These are phyloP conservation scores for Neurospora pannonica DNA, from an alignment of 495 filamentous ascomycete genomes.

Conservation along the genomic window DNA sequence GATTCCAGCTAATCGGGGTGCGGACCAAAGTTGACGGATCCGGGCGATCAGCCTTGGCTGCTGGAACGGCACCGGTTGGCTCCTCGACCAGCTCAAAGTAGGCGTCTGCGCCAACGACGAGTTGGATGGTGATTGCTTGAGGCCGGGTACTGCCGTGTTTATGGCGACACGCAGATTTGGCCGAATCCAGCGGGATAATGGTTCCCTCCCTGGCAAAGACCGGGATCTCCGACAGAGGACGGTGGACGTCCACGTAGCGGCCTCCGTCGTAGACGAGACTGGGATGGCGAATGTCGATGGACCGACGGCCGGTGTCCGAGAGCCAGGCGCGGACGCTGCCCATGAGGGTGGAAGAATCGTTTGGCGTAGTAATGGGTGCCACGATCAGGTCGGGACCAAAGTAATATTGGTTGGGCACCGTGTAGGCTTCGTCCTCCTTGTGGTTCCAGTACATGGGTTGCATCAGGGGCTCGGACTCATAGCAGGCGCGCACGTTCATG, in stretches of 20 bases:
- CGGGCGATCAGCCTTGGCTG: slow-evolving; percentile 22
- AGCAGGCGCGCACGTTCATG: slow-evolving; percentile 38
- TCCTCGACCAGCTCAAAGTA: slow-evolving; percentile 30
- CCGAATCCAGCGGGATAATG: slow-evolving; percentile 41
- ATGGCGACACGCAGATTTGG: slow-evolving; percentile 3
- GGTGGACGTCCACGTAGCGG: slow-evolving; percentile 36
- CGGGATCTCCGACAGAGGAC: slow-evolving; percentile 34
- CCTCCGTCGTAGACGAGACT: slow-evolving; percentile 44
- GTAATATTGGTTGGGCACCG: slow-evolving; percentile 41
- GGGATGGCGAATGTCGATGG: slow-evolving; percentile 41
- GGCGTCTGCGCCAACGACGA: slow-evolving; percentile 45
- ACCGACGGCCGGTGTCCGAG: slow-evolving; percentile 27
- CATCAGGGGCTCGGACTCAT: slow-evolving; percentile 38
- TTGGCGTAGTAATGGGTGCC: slow-evolving; percentile 39
- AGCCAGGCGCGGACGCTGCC: slow-evolving; percentile 41
- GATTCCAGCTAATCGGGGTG: slow-evolving; percentile 18
- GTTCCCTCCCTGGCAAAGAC: slow-evolving; percentile 45
- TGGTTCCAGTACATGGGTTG: slow-evolving; percentile 54
- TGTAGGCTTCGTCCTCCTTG: slow-evolving; percentile 40
- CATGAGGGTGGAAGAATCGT: slow-evolving; percentile 27
- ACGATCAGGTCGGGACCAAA: slow-evolving; percentile 47
- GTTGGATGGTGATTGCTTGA: slow-evolving; percentile 29
- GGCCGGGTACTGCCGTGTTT: slow-evolving; percentile 36
- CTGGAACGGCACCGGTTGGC: slow-evolving; percentile 24
- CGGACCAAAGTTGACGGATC: slow-evolving; percentile 12